Evolutionary conservation across 768 basidiomycete species (phyloP), one percentile per base, ranked within the genome.

Genomic region (Trametes cingulata): DNA sequence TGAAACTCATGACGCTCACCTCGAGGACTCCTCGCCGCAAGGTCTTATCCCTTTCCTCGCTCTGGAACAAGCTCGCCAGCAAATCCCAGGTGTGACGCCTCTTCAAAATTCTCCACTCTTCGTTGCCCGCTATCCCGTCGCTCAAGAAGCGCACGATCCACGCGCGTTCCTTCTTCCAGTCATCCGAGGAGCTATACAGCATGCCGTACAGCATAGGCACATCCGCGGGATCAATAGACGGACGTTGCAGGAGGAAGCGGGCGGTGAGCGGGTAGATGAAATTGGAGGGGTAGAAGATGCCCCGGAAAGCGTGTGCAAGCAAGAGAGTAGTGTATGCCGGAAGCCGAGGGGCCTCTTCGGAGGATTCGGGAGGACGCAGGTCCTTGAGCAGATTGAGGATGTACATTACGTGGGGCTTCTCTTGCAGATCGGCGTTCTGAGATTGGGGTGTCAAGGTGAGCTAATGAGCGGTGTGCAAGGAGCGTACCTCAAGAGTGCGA

Each of bases 191-290:
- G 65, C 90, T 92, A 70, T 93, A 97, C 3, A 98, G 77, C 85
- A 96, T 88, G 12, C 79, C 79, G 68, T 92, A 98, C 5, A 99
- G 74, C 86, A 98, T 86, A 0, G 96, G 96, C 0, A 98, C 91
- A 68, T 98, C 95, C 0, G 75, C 77, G 0, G 76, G 75, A 67
- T 98, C 95, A 7, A 98, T 75, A 55, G 85, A 82, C 0, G 93
- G 88, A 1, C 96, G 85, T 72, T 97, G 95, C 0, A 98, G 82
- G 6, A 98, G 82, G 80, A 97, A 98, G 5, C 90, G 83, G 1
- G 91, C 86, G 0, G 88, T 90, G 15, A 88, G 75, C 0, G 95
- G 93, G 69, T 96, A 98, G 43, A 92, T 86, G 72, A 93, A 91
- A 51, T 89, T 87, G 1, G 91, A 87, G 0, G 96, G 95, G 62